phyloP scores from a whole-genome alignment of 441 rosid species.

The Croton setiger region DNA sequence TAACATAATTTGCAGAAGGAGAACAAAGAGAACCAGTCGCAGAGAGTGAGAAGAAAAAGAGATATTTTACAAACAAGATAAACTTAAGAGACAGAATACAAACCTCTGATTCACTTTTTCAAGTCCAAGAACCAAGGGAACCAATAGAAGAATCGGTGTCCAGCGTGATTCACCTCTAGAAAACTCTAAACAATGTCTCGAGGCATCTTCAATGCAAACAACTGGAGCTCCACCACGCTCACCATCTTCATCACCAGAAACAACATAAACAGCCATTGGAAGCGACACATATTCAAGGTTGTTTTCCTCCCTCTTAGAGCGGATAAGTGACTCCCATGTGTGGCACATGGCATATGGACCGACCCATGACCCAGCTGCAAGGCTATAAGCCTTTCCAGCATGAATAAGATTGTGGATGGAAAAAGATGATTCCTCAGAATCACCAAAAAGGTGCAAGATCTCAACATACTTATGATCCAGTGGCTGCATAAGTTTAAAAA shows the following conservation, averaged over 20 bases:
- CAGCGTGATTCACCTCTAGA: conserved; percentile 60
- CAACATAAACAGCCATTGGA: conserved; percentile 83
- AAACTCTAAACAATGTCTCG: conserved; percentile 61
- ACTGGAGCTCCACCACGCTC: conserved; percentile 97
- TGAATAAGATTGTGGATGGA: conserved; percentile 83
- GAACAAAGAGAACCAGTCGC: background rate
- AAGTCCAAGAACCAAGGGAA: conserved; percentile 97
- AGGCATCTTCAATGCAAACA: conserved; percentile 74
- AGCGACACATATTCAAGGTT: conserved; percentile 34
- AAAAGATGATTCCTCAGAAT: conserved; percentile 59
- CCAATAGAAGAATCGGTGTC: conserved; percentile 80
- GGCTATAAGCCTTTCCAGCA: conserved; percentile 78
- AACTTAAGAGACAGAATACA: conserved; percentile 13
- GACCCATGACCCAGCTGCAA: conserved; percentile 97
- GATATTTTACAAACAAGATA: background rate
- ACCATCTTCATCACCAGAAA: conserved; percentile 94
- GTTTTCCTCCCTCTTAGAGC: conserved; percentile 42
- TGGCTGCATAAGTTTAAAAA: conserved; percentile 48
- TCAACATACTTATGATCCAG: conserved; percentile 57
- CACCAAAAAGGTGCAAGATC: conserved; percentile 77
- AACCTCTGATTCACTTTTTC: conserved; percentile 87
- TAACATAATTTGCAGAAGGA: background rate
- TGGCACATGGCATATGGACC: conserved; percentile 96
- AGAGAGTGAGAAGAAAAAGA: background rate
- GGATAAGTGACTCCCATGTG: conserved; percentile 71